Base-by-base conservation (phyloP, 2,329 filamentous ascomycete species). In the Venturia nashicola region DNA sequence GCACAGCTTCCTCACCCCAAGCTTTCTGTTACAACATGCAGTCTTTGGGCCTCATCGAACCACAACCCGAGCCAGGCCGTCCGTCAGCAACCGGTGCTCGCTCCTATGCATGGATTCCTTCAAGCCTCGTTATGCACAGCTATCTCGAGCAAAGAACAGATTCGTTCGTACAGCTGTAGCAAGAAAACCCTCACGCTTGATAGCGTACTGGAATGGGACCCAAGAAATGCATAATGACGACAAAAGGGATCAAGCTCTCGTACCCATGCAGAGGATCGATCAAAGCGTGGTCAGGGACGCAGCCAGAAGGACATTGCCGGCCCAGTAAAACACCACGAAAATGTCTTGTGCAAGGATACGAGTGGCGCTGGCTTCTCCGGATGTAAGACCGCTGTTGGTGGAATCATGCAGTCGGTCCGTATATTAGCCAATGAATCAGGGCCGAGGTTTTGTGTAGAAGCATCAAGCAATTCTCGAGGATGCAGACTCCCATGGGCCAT, bases 201-300 rank as follows among this genome's bases (percentile, higher is more conserved):
- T 54, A 23, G 48, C 27, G 48, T 34, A 54, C 23, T 20, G 11
- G 39, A n/a, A 46, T 48, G 51, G 51, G 32, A 18, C 51, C 48
- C 51, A 57, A 57, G 51, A 57, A 36, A 36, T 57, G 51, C 51
- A 57, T 32, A 57, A 32, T 57, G 51, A 57, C 51, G 51, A n/a
- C 51, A 34, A n/a, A 32, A 57, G 51, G 51, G 51, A 39, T 57
- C 51, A 36, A 36, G 51, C 51, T 54, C 48, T 54, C 27, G 23
- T 34, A 32, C 23, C 48, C 27, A n/a, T 36, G 51, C 27, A 14
- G 14, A 12, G 27, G 18, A 57, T 36, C 51, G 7, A 36, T n/a
- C 32, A 23, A n/a, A 36, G 32, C 51, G 51, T 57, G 51, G 27
- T 32, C 14, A 36, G 32, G 14, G 32, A n/a, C 51, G 16, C 14